These are phyloP conservation scores for Glycine tomentella DNA, from an alignment of 306 rosid species.

Conservation along the genomic window DNA sequence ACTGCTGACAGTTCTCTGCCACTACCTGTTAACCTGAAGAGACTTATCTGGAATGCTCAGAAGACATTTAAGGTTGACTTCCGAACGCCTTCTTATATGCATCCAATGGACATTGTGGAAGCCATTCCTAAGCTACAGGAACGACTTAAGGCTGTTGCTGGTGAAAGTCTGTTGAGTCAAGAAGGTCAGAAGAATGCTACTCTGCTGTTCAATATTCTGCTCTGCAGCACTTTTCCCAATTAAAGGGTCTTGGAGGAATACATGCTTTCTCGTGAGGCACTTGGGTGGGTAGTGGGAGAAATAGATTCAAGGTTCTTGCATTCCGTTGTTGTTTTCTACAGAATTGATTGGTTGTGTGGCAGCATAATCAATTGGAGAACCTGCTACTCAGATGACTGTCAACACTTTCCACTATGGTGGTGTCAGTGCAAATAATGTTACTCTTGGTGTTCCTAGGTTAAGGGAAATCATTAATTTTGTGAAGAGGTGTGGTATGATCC, in stretches of 20 bases:
- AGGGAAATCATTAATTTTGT: too few species aligned
- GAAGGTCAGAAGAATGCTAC: slow-evolving; percentile 99
- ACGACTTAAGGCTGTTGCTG: slow-evolving; percentile 94
- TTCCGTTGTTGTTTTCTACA: slow-evolving; percentile 94
- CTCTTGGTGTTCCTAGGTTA: too few species aligned
- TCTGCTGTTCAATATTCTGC: slow-evolving; percentile 83
- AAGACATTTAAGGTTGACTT: slow-evolving; percentile 94
- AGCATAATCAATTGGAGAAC: slow-evolving; percentile 98
- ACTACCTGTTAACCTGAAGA: slow-evolving; percentile 92
- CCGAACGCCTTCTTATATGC: slow-evolving; percentile 97
- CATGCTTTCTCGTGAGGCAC: slow-evolving; percentile 98
- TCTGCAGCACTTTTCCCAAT: slow-evolving; percentile 93
- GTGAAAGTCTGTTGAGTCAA: slow-evolving; percentile 88
- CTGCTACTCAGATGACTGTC: slow-evolving; percentile 99
- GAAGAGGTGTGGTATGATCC: too few species aligned
- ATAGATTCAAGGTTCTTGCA: slow-evolving; percentile 96
- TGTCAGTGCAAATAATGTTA: slow-evolving; percentile 99
- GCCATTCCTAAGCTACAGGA: slow-evolving; percentile 99
- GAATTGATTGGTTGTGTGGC: slow-evolving; percentile 99
- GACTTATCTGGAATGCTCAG: slow-evolving; percentile 99
- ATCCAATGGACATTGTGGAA: slow-evolving; percentile 98
- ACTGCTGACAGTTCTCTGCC: slow-evolving; percentile 92
- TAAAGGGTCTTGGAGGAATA: slow-evolving; percentile 96
- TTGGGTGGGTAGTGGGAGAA: slow-evolving; percentile 97
- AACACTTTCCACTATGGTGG: slow-evolving; percentile 99